Conservation (phyloP, 495 filamentous ascomycete genomes). For the Neohortaea acidophila region DNA sequence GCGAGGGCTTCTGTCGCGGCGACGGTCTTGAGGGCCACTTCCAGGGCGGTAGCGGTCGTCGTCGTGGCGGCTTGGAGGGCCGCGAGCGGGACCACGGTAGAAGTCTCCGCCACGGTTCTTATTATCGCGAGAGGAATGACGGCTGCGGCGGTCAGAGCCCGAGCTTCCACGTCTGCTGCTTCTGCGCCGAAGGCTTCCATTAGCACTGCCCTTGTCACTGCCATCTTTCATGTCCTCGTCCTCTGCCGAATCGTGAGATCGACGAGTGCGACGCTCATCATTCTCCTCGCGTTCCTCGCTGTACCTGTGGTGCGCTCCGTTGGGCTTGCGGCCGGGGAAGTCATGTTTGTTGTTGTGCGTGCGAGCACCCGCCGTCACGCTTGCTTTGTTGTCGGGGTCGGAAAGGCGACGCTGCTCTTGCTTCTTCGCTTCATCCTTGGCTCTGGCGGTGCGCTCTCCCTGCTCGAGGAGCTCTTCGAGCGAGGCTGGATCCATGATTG, state of each 20-base stretch:
- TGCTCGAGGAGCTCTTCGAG: slow-evolving; percentile 18
- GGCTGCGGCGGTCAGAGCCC: slow-evolving; percentile 65
- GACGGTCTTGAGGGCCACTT: slow-evolving; percentile 33
- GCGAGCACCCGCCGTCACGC: no score
- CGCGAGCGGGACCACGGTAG: slow-evolving; percentile 46
- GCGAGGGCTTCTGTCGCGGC: slow-evolving; percentile 34
- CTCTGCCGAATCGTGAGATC: slow-evolving; percentile 38
- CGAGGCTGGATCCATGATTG: slow-evolving; percentile 6
- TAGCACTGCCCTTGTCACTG: slow-evolving; percentile 69
- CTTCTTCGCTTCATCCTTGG: slow-evolving; percentile 3
- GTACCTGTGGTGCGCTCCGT: slow-evolving; percentile 36
- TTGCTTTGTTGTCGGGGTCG: no score
- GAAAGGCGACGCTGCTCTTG: not conserved
- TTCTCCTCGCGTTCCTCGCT: slow-evolving; percentile 43
- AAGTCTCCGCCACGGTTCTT: slow-evolving; percentile 26
- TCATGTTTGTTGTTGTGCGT: no score
- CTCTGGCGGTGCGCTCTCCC: slow-evolving; percentile 11
- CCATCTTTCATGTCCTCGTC: slow-evolving; percentile 49
- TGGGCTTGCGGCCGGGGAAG: not conserved
- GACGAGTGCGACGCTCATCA: slow-evolving; percentile 47
- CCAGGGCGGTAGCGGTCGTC: slow-evolving; percentile 35
- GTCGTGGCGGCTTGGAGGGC: slow-evolving; percentile 41
- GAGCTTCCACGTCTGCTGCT: slow-evolving; percentile 70
- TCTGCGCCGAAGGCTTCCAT: slow-evolving; percentile 61
- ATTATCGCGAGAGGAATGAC: slow-evolving; percentile 36